phyloP scores from a whole-genome alignment of 257 asterid species.

The Capsicum pubescens region DNA sequence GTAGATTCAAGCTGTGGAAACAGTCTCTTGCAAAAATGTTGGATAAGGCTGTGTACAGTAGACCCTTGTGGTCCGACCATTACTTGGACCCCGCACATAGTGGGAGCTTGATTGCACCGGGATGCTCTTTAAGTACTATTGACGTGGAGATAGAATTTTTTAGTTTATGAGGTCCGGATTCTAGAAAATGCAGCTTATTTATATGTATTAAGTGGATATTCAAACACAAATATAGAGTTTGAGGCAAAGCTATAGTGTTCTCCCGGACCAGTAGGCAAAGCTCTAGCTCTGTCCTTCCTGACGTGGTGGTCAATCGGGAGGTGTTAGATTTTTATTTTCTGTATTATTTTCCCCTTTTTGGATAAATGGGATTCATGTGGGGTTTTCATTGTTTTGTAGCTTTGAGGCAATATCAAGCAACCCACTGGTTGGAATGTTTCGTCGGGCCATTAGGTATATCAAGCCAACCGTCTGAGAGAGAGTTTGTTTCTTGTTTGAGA shows the following conservation, averaged over 20 bases:
- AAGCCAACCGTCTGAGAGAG: conserved; percentile 77
- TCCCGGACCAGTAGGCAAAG: background rate
- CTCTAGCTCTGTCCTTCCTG: background rate
- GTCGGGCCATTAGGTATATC: conserved; percentile 86
- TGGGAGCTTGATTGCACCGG: no score
- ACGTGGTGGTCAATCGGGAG: background rate
- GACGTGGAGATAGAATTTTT: background rate
- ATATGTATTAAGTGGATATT: background rate
- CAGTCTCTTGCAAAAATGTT: no score
- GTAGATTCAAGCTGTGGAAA: no score
- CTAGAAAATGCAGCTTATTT: background rate
- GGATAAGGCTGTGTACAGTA: no score
- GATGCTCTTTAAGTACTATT: background rate
- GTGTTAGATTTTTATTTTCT: background rate
- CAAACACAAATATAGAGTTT: background rate
- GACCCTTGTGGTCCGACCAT: no score
- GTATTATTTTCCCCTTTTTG: background rate
- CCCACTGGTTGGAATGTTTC: conserved; percentile 85
- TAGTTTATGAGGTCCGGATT: background rate
- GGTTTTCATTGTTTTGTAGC: conserved; percentile 46
- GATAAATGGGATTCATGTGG: conserved; percentile 22
- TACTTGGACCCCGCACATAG: no score
- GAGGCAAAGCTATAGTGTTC: background rate
- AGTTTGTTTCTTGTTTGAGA: conserved; percentile 89
- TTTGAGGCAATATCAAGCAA: conserved; percentile 86